A percentile compares a stretch with the other conserved stretches of the same genome.
Evolutionary conservation across 2,329 filamentous ascomycete species (phyloP).

Genomic region (Alternaria triticimaculans): DNA sequence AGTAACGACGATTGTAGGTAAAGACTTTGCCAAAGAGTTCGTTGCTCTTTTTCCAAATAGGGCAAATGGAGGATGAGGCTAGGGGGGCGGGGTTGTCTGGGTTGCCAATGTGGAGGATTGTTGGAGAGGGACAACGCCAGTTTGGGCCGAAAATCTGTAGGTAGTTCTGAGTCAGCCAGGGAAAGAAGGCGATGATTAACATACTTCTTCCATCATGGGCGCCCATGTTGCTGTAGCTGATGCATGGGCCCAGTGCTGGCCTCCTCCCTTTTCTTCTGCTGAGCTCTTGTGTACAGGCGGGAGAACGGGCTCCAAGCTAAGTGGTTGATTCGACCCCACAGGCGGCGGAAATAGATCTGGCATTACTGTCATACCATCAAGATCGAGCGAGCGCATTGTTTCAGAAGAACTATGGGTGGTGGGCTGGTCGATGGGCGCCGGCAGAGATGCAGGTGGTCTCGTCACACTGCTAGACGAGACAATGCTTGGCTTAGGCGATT

Average conservation of each 20-base stretch:
- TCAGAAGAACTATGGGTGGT: slow-evolving; percentile 19
- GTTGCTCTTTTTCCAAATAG: slow-evolving; percentile 39
- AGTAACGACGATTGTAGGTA: slow-evolving; percentile 9
- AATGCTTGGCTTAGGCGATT: slow-evolving; percentile 27
- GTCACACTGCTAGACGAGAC: slow-evolving; percentile 21
- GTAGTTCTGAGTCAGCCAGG: neutral
- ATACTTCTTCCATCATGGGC: slow-evolving; percentile 38
- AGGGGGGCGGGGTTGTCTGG: slow-evolving; percentile 9
- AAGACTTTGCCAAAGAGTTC: slow-evolving; percentile 41
- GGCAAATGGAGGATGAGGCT: slow-evolving; percentile 23
- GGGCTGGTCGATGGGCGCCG: slow-evolving; percentile 13
- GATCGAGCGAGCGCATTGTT: slow-evolving; percentile 25
- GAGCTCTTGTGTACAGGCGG: slow-evolving; percentile 21
- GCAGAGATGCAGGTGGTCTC: slow-evolving; percentile 18
- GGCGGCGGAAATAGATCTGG: slow-evolving; percentile 9
- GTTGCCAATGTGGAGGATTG: slow-evolving; percentile 38
- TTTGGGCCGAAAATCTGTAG: slow-evolving; percentile 37
- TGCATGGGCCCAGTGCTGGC: slow-evolving; percentile 18
- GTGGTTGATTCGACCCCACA: slow-evolving; percentile 3
- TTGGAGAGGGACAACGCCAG: slow-evolving; percentile 39
- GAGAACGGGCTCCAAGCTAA: slow-evolving; percentile 20
- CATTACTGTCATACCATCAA: slow-evolving; percentile 44
- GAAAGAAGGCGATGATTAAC: too few relatives aligned
- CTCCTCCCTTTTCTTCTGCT: slow-evolving; percentile 17
- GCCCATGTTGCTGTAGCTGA: slow-evolving; percentile 35